Conservation (phyloP, 768 basidiomycete species). For the Dentipellis fragilis region DNA sequence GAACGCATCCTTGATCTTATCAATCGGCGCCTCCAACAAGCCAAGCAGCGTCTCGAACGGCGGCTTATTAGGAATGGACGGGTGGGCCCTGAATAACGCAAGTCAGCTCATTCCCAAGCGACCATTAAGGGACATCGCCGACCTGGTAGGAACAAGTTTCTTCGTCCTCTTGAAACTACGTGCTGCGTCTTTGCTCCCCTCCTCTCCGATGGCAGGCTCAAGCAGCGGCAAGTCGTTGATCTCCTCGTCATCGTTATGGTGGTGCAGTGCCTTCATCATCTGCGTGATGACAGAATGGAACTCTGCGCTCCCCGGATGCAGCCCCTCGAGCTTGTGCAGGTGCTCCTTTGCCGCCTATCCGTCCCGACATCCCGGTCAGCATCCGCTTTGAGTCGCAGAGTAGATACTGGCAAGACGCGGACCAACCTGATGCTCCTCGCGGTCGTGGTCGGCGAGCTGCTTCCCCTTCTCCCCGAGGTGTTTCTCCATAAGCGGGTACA, state of each 20-base stretch:
- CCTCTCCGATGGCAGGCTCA: conserved; percentile 34
- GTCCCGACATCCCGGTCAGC: not conserved
- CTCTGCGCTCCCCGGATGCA: conserved; percentile 31
- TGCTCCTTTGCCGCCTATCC: conserved; percentile 26
- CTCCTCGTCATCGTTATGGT: conserved; percentile 52
- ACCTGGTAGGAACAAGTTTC: conserved; percentile 55
- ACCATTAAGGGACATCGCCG: conserved; percentile 10
- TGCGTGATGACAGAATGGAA: conserved; percentile 32
- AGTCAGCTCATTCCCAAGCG: not conserved
- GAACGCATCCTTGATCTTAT: conserved; percentile 50
- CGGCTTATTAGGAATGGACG: conserved; percentile 42
- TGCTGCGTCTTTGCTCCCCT: conserved; percentile 36
- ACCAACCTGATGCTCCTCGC: conserved; percentile 44
- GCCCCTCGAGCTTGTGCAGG: conserved; percentile 36
- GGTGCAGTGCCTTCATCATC: conserved; percentile 37
- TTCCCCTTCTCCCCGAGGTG: conserved; percentile 42
- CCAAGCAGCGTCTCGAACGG: conserved; percentile 52
- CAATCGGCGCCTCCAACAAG: conserved; percentile 44
- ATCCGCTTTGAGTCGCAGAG: not conserved
- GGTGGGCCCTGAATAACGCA: conserved; percentile 32
- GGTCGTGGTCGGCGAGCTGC: conserved; percentile 43
- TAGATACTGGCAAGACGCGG: not conserved
- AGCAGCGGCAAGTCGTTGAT: conserved; percentile 44
- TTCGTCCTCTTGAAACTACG: conserved; percentile 43
- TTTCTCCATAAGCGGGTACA: conserved; percentile 53